Base-by-base conservation (phyloP, 371 early-diverging fungal species). In the Mortierella sp. region DNA sequence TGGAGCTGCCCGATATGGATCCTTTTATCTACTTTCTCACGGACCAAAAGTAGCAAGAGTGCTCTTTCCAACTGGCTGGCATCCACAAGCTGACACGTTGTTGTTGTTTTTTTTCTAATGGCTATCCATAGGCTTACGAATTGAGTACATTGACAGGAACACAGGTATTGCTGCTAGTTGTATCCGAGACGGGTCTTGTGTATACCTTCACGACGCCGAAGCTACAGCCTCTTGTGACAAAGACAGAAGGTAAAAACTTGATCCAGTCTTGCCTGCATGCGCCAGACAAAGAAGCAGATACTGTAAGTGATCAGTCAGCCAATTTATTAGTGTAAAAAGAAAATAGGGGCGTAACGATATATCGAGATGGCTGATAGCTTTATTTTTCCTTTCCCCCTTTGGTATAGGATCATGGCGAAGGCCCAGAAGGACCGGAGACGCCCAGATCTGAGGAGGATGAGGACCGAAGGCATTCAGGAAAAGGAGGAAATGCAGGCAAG, bases 171-270 rank as follows among this genome's bases (percentile, higher is more conserved):
- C 84, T 99, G 46, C 82, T 99, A 46, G 94, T 99, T 14, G 98
- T 98, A 28, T 96, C 98, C 4, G 99, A 97, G 83, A 97, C 97
- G n/a, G 99, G 99, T 26, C 94, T 97, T 72, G 99, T 99, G 11
- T 99, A 98, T 85, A 98, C 99, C 5, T 99, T 97, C 83, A 97
- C 99, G 6, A 99, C 99, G 9, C 93, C 95, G 30, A 98, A 97
- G 85, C 89, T 99, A 46, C 96, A 97, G 81, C 97, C 97, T 15
- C 88, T 99, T 30, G 96, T 99, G 55, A 94, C 95, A 11, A 92
- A 96, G 82, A 90, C 97, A 19, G 97, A 97, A 76, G 97, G 97
- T 61, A 96, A 96, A 82, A 93, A 93, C 68, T 84, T 98, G 47
- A 99, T 99, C 75, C 98, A 98, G 82, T 84, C 93, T 18, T 99